Base-by-base conservation (phyloP, 495 filamentous ascomycete species). In the Halenospora varia region DNA sequence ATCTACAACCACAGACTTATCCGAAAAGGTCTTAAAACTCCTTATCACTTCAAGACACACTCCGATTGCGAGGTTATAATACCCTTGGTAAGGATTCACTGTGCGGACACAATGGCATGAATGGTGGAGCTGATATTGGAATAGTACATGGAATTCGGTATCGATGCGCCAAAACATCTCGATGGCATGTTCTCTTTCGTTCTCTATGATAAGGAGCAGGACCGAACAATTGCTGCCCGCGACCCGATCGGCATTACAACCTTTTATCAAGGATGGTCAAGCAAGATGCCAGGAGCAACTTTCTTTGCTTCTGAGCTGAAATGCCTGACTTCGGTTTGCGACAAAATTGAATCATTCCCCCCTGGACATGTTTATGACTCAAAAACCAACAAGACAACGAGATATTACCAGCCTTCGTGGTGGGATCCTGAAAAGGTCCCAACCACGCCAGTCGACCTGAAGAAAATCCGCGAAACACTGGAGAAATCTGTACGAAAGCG, bases 111-210 rank as follows among this genome's bases (percentile, higher is more conserved):
- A 22, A 18, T 19, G 10, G 18, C 3, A 24, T 3, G 17, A 25
- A 39, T 19, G 44, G 60, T 54, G 53, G 52, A 20, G 64, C 66
- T 75, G 58, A 78, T 41, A 4, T 4, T 23, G 55, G 55, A 48
- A 23, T 72, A 97, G 92, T 97, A 97, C 68, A 79, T 89, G 73
- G 84, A 97, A 71, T 80, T 96, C 82, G 95, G 86, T 62, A 80
- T 96, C 57, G 89, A 97, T 72, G 89, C 92, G 60, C 93, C 94
- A 60, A 95, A 96, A 75, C 76, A 90, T 72, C 85, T 98, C 60
- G 94, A 98, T 71, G 94, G 94, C 73, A 98, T 98, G 95, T 98
- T 98, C 83, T 96, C 93, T 10, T 98, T 92, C 78, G 92, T 97
- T 44, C 81, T 98, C 24, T 97, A 95, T 75, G 94, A 98, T 78